These are phyloP conservation scores for Aspergillus funiculosus DNA, from an alignment of 495 filamentous ascomycete species.

Conservation along the genomic window DNA sequence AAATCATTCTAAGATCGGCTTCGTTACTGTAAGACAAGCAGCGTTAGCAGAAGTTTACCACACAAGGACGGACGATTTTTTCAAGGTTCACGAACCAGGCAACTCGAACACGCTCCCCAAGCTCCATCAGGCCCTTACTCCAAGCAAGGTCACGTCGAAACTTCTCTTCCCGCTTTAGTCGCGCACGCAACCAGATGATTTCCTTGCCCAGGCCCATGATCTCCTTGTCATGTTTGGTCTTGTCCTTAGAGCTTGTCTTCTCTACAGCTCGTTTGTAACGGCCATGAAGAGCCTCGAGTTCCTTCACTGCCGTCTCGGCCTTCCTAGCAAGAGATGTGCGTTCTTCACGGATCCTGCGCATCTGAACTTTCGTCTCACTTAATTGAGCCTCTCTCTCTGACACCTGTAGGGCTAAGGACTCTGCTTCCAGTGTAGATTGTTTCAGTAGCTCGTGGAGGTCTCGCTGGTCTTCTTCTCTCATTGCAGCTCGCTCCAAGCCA, in stretches of 20 bases:
- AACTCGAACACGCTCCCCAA: slow-evolving; percentile 62
- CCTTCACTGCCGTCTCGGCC: slow-evolving; percentile 42
- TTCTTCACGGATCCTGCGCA: slow-evolving; percentile 56
- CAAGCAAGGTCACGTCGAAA: slow-evolving; percentile 71
- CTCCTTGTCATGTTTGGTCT: slow-evolving; percentile 67
- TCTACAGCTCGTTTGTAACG: slow-evolving; percentile 51
- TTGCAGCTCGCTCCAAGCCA: slow-evolving; percentile 41
- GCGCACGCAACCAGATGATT: slow-evolving; percentile 80
- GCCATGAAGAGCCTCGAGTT: slow-evolving; percentile 49
- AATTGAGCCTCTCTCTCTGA: slow-evolving; percentile 47
- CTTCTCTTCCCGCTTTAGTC: slow-evolving; percentile 69
- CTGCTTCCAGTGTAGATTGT: slow-evolving; percentile 59
- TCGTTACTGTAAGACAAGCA: slow-evolving; percentile 63
- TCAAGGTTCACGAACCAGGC: slow-evolving; percentile 95
- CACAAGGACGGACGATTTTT: no score
- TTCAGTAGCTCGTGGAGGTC: slow-evolving; percentile 64
- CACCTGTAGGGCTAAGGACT: slow-evolving; percentile 56
- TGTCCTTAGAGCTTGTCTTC: slow-evolving; percentile 35
- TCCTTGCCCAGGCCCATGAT: slow-evolving; percentile 78
- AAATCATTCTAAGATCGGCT: slow-evolving; percentile 77
- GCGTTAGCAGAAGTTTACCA: no score
- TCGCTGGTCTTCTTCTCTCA: slow-evolving; percentile 54
- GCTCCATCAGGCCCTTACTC: slow-evolving; percentile 77
- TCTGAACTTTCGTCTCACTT: slow-evolving; percentile 50
- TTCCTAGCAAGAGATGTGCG: slow-evolving; percentile 45